Evolutionary conservation across 805 yeast species (phyloP).

Genomic region (Ogataea pilisensis): DNA sequence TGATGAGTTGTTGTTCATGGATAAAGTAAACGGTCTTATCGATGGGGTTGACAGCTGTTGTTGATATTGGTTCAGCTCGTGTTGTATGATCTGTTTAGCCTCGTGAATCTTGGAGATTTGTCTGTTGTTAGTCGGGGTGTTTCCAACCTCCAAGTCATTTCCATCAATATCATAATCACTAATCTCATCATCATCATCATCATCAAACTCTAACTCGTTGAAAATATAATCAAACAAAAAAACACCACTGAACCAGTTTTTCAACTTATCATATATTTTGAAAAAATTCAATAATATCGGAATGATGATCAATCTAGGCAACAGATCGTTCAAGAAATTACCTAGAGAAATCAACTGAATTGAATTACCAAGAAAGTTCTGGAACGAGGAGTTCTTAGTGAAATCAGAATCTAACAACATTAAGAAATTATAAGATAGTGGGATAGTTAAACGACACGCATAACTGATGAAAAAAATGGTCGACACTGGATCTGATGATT

Average conservation of each 20-base stretch:
- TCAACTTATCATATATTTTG: slow-evolving; percentile 62
- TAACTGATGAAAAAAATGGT: slow-evolving; percentile 76
- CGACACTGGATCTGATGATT: slow-evolving; percentile 69
- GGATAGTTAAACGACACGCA: slow-evolving; percentile 77
- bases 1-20: slow-evolving; percentile 1
- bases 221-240: slow-evolving; percentile 30
- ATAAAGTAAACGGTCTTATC: slow-evolving; percentile 19
- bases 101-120: slow-evolving; percentile 23
- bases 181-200: slow-evolving; percentile 9
- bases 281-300: slow-evolving; percentile 64
- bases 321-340: slow-evolving; percentile 61
- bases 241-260: slow-evolving; percentile 28
- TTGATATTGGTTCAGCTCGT: slow-evolving; percentile 10
- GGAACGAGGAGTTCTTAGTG: slow-evolving; percentile 46
- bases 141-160: slow-evolving; percentile 13
- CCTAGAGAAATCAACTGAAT: slow-evolving; percentile 75
- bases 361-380: slow-evolving; percentile 69
- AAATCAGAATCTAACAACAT: slow-evolving; percentile 47
- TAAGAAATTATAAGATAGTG: slow-evolving; percentile 74
- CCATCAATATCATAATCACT: background rate
- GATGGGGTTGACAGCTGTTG: slow-evolving; percentile 7
- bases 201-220: slow-evolving; percentile 30
- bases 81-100: slow-evolving; percentile 26
- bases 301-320: slow-evolving; percentile 72
- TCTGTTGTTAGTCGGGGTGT: slow-evolving; percentile 9